phyloP scores from a whole-genome alignment of 371 early-diverging fungal genomes.

The Syncephalis plumigaleata region DNA sequence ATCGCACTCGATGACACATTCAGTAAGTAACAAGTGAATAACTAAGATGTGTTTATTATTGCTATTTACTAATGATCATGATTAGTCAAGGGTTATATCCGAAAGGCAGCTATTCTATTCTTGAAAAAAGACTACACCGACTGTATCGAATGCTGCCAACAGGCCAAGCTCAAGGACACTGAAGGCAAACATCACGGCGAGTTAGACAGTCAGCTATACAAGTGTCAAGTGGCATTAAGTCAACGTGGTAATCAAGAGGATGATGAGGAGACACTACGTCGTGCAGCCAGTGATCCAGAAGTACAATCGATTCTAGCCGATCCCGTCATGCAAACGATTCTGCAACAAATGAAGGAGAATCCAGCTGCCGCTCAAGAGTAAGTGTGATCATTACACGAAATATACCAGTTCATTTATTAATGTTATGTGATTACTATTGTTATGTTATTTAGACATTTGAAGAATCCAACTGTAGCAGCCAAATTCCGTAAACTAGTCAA shows the following conservation, averaged over 20 bases:
- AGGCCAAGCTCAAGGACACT: slow-evolving; percentile 58
- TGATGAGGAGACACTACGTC: slow-evolving; percentile 63
- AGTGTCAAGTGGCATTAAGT: slow-evolving; percentile 63
- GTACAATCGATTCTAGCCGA: slow-evolving; percentile 74
- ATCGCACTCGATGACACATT: slow-evolving; percentile 77
- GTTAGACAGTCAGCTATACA: slow-evolving; percentile 59
- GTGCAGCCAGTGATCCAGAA: slow-evolving; percentile 86
- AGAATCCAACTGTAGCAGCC: slow-evolving; percentile 85
- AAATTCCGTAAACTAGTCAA: slow-evolving; percentile 86
- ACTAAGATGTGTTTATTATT: neutral
- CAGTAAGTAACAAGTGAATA: slow-evolving; percentile 16
- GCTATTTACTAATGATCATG: too few relatives aligned
- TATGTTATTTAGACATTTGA: slow-evolving; percentile 45
- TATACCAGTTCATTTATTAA: slow-evolving; percentile 1
- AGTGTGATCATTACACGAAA: neutral
- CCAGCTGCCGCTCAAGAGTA: slow-evolving; percentile 75
- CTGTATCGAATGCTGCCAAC: slow-evolving; percentile 62
- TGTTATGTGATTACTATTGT: too few relatives aligned
- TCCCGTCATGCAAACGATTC: slow-evolving; percentile 91
- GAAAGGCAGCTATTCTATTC: slow-evolving; percentile 87
- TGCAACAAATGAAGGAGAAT: slow-evolving; percentile 93
- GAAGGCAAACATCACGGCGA: slow-evolving; percentile 72
- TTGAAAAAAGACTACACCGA: slow-evolving; percentile 77
- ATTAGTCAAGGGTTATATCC: slow-evolving; percentile 82
- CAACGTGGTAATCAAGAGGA: slow-evolving; percentile 23